Base-by-base conservation (phyloP, 148 eudicot species). In the Limonium bicolor region DNA sequence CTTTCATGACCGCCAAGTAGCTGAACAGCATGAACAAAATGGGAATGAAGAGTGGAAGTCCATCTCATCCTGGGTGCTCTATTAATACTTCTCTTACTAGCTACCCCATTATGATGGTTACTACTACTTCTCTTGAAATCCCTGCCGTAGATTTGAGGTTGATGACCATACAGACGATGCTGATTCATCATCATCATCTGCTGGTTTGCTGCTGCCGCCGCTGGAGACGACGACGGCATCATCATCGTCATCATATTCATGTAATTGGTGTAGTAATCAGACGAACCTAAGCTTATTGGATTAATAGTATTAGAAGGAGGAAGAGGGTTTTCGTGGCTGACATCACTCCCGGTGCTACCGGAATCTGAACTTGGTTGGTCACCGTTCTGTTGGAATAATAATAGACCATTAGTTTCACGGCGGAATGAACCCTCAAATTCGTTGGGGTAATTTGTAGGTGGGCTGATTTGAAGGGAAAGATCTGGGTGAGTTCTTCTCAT, bases 1-100 rank as follows among this genome's bases (percentile, higher is more conserved):
- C 96, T 72, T 62, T 83, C 94, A 74, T 88, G 96, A 39, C 96
- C 96, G 20, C 96, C 96, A 50, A 88, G 94, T 3, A 88, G 80
- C 73, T 83, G 81, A 65, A 88, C 94, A 17, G 92, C 96, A 51
- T 88, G 96, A 51, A 88, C 83, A 60, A 88, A 88, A 47, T 80
- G 96, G 38, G 96, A 70, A 57, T 88, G 96, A 22, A 88, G 86
- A 54, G 94, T 80, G 1, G 96, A 77, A 54, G 96, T 88, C 96
- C 96, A 88, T 66, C 94, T 67, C 96, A 88, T 88, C 44, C 96
- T 70, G 0, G 96, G 96, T 29, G 90, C 94, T 55, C 96, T 69
- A 21, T 36, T 36, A 29, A 72, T 66, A 37, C 76, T 74, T 43
- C 80, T 71, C 60, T 51, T 78, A 37, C 60, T 53, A 2, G 75